phyloP scores from a whole-genome alignment of 768 basidiomycete genomes.

The Amanita phalloides region DNA sequence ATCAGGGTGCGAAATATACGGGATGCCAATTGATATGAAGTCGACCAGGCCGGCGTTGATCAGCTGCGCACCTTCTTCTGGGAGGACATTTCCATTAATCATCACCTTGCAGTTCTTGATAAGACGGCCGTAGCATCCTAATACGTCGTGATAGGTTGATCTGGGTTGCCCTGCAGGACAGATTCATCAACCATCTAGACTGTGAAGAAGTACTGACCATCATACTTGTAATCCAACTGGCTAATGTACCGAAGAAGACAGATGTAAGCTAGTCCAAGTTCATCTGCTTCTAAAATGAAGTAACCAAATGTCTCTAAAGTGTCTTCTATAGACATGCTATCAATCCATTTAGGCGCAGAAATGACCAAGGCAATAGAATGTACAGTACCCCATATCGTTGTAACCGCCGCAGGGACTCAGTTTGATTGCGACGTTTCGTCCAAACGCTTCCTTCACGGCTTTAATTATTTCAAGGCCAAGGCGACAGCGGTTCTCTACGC shows the following conservation, averaged over 20 bases:
- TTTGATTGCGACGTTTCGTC: conserved; percentile 33
- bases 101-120: conserved; percentile 27
- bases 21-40: conserved; percentile 25
- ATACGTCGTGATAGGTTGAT: conserved; percentile 26
- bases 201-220: conserved; percentile 16
- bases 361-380: background rate
- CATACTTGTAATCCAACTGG: conserved; percentile 14
- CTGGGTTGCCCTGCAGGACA: conserved; percentile 18
- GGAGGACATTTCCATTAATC: conserved; percentile 25
- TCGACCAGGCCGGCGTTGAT: conserved; percentile 23
- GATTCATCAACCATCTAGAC: background rate
- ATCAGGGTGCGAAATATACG: conserved; percentile 30
- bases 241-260: conserved; percentile 18
- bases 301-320: conserved; percentile 31
- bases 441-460: conserved; percentile 27
- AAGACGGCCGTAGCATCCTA: conserved; percentile 23
- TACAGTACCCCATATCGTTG: conserved; percentile 27
- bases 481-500: conserved; percentile 40
- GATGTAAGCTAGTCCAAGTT: conserved; percentile 23
- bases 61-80: conserved; percentile 26
- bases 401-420: conserved; percentile 13
- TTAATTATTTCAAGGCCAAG: conserved; percentile 46
- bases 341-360: background rate
- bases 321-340: conserved; percentile 33
- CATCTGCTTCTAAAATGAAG: conserved; percentile 28